Conservation (phyloP, 1,284 basidiomycete species). For the Earliella scabrosa region DNA sequence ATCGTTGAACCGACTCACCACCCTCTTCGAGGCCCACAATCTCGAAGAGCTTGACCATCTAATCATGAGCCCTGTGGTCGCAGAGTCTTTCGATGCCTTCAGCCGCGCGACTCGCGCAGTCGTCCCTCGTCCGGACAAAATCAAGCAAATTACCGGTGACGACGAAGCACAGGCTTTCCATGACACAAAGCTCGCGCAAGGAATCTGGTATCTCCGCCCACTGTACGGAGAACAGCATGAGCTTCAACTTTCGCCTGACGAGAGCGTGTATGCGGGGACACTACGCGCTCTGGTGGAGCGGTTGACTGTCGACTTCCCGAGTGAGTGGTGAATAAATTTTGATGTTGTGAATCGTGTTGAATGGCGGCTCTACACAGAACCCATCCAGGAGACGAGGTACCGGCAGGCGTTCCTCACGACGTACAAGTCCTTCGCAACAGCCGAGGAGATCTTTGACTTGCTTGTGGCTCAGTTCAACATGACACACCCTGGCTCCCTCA, state of each 20-base stretch:
- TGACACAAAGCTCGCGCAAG: conserved; percentile 40
- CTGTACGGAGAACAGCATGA: conserved; percentile 53
- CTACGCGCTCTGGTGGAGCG: conserved; percentile 73
- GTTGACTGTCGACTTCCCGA: conserved; percentile 59
- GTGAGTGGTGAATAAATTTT: conserved; percentile 42
- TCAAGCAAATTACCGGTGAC: conserved; percentile 49
- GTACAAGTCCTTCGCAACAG: conserved; percentile 76
- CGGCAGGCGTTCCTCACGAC: conserved; percentile 77
- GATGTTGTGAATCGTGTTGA: background rate
- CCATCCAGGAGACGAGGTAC: conserved; percentile 54
- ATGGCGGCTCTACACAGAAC: conserved; percentile 36
- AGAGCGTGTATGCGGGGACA: conserved; percentile 67
- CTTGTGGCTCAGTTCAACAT: conserved; percentile 69
- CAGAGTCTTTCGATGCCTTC: conserved; percentile 29
- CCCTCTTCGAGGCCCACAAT: conserved; percentile 44
- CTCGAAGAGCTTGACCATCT: conserved; percentile 40
- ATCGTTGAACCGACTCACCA: conserved; percentile 43
- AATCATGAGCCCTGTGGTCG: conserved; percentile 36
- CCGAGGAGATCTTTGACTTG: conserved; percentile 68
- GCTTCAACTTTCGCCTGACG: conserved; percentile 60
- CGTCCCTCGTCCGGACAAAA: conserved; percentile 37
- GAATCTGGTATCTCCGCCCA: conserved; percentile 66
- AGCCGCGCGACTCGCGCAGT: conserved; percentile 16
- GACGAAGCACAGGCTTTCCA: conserved; percentile 46
- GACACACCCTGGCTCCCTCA: conserved; percentile 54